These are phyloP conservation scores for Mortierella alpina DNA, from an alignment of 192 early-diverging fungal genomes.

Conservation along the genomic window DNA sequence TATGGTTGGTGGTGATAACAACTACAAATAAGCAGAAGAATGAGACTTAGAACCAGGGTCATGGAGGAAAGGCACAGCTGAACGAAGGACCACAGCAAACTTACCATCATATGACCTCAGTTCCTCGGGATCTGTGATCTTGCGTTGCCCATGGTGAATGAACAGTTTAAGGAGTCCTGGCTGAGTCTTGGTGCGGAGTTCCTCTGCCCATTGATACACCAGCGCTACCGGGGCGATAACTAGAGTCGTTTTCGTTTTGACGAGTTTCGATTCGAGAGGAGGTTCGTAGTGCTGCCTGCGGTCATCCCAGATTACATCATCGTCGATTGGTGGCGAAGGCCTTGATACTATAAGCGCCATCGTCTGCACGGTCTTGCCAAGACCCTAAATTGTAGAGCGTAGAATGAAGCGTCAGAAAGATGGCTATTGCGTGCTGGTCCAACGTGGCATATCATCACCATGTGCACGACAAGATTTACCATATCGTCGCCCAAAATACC, in stretches of 20 bases:
- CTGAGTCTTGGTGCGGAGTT: constrained; percentile 68
- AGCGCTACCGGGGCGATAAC: constrained; percentile 76
- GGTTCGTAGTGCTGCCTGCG: neutral
- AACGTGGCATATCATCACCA: no score
- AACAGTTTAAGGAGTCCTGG: constrained; percentile 64
- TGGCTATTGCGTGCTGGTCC: no score
- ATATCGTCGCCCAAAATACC: constrained; percentile 76
- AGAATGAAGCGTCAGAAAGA: no score
- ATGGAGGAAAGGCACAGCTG: neutral
- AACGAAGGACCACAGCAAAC: neutral
- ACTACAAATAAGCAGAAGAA: constrained; percentile 32
- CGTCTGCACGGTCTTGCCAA: constrained; percentile 83
- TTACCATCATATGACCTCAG: constrained; percentile 62
- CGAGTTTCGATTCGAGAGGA: constrained; percentile 14
- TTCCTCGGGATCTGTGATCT: constrained; percentile 43
- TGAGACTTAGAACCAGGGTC: neutral
- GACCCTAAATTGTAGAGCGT: constrained; percentile 40
- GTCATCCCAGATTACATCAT: constrained; percentile 27
- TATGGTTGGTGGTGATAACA: constrained; percentile 60
- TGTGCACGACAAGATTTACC: constrained; percentile 23
- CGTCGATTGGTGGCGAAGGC: constrained; percentile 15
- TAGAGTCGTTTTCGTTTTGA: constrained; percentile 68
- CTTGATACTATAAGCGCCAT: constrained; percentile 65
- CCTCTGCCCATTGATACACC: constrained; percentile 79
- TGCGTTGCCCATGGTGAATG: constrained; percentile 70